A percentile compares a stretch with the other conserved stretches of the same genome.
phyloP scores from a whole-genome alignment of 805 yeast species.

The Spathaspora gorwiae region DNA sequence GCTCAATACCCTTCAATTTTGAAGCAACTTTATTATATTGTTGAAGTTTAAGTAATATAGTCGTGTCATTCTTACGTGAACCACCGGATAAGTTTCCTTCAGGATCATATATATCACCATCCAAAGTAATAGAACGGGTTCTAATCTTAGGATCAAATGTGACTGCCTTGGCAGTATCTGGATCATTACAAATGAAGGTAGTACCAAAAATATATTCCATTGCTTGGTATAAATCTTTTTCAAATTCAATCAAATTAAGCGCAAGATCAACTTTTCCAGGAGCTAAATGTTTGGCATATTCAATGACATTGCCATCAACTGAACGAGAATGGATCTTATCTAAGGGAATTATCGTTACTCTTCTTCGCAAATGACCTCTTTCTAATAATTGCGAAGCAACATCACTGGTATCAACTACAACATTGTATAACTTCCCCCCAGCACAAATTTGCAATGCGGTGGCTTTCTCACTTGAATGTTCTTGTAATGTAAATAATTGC shows the following conservation, averaged over 20 bases:
- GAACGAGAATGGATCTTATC: constrained; percentile 71
- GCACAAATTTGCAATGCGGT: constrained; percentile 91
- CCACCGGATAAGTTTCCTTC: constrained; percentile 96
- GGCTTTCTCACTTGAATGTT: constrained; percentile 55
- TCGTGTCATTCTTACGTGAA: constrained; percentile 57
- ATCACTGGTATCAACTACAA: constrained; percentile 83
- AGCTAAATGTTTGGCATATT: constrained; percentile 68
- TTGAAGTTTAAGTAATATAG: constrained; percentile 63
- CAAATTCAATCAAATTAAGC: constrained; percentile 70
- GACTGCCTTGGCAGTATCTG: constrained; percentile 82
- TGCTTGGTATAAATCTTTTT: constrained; percentile 65
- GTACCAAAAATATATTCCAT: constrained; percentile 90
- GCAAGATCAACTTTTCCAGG: constrained; percentile 91
- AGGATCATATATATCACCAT: constrained; percentile 95
- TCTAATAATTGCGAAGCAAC: constrained; percentile 83
- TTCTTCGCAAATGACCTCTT: constrained; percentile 66
- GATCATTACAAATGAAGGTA: constrained; percentile 82
- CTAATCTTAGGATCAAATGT: constrained; percentile 80
- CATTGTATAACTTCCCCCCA: constrained; percentile 84
- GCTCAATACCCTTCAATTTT: constrained; percentile 37
- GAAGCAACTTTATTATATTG: constrained; percentile 47
- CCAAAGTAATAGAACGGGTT: constrained; percentile 79
- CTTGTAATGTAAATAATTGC: constrained; percentile 65
- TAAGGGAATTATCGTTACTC: constrained; percentile 89
- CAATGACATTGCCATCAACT: constrained; percentile 48